Evolutionary conservation across 257 asterid genomes (phyloP), one percentile per base, ranked within the genome.

Genomic region (Pogostemon cablin): DNA sequence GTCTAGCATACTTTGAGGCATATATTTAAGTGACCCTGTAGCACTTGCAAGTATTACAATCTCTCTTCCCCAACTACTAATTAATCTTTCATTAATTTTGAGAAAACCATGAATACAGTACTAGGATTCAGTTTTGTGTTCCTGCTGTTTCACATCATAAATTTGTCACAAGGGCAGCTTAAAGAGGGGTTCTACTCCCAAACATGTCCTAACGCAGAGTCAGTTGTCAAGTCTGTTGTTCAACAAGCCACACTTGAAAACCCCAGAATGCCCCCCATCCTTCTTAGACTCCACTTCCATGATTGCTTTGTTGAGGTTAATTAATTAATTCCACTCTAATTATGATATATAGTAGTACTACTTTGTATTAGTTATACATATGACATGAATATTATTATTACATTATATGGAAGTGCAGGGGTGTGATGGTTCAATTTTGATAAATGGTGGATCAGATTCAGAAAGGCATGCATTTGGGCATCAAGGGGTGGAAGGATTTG

Each of bases 261-360:
- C 57, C 81, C 75, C 42, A 39, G 70, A 61, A 42, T 67, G 71
- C 79, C 83, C 39, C 80, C 83, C 0, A 8, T 49, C 10, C 77
- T 83, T 40, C 87, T 83, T 1, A 43, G 88, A 9, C 84, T 83
- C 59, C 86, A 81, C 46, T 83, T 83, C 62, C 85, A 83, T 3
- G 88, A 83, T 62, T 83, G 84, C 67, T 83, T 81, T 48, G 86
- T 78, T 0, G 79, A 84, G 86, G 88, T 83, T 47, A 2, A 0
- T 48, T 72, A 6, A 55, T 3, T 73, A 62, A 35, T 57, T 59
- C 72, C 9, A 1, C 48, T 20, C 12, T 44, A 9, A 37, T 7
- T 47, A 3, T 3, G 1, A 15, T 53, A 4, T 0, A 3, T 58
- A 0, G 3, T 8, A 5, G 3, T 4, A 7, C 5, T 7, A 9